Conservation (phyloP, 768 basidiomycete genomes). For the Leccinum barrowsii region DNA sequence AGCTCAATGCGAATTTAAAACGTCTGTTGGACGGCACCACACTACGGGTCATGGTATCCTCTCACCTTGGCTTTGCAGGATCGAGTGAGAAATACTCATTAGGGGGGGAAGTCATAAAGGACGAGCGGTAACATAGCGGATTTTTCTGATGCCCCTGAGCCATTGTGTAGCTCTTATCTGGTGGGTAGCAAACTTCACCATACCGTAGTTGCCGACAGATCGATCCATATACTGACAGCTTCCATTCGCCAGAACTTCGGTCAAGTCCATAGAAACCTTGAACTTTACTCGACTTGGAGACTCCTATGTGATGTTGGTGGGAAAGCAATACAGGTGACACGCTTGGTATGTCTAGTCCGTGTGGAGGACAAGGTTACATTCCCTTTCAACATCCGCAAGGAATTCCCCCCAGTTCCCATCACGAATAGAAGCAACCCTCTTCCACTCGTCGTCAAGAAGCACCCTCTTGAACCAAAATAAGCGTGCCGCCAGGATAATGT, state of each 20-base stretch:
- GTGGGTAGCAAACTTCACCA: neutral
- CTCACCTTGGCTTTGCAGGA: slow-evolving; percentile 35
- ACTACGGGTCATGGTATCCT: neutral
- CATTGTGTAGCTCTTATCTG: neutral
- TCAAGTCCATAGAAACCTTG: neutral
- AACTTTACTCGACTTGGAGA: neutral
- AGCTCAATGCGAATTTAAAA: slow-evolving; percentile 29
- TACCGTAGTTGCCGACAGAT: neutral
- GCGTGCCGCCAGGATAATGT: slow-evolving; percentile 22
- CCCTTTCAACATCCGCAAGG: slow-evolving; percentile 24
- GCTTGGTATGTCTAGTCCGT: neutral
- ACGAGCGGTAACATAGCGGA: slow-evolving; percentile 27
- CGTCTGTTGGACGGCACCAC: neutral
- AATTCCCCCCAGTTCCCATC: slow-evolving; percentile 24
- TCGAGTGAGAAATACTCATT: slow-evolving; percentile 34
- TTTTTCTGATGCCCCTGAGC: neutral
- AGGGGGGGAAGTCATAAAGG: slow-evolving; percentile 35
- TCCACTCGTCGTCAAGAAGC: slow-evolving; percentile 24
- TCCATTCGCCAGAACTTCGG: neutral
- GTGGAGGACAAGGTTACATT: slow-evolving; percentile 18
- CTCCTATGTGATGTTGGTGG: neutral
- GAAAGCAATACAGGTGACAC: neutral
- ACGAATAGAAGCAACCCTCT: slow-evolving; percentile 20
- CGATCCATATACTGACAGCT: neutral
- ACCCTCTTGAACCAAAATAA: slow-evolving; percentile 20